Percentiles rank a stretch among this genome's conserved stretches.
Evolutionary conservation across 495 filamentous ascomycete species (phyloP).

Genomic region (Podospora anserina): DNA sequence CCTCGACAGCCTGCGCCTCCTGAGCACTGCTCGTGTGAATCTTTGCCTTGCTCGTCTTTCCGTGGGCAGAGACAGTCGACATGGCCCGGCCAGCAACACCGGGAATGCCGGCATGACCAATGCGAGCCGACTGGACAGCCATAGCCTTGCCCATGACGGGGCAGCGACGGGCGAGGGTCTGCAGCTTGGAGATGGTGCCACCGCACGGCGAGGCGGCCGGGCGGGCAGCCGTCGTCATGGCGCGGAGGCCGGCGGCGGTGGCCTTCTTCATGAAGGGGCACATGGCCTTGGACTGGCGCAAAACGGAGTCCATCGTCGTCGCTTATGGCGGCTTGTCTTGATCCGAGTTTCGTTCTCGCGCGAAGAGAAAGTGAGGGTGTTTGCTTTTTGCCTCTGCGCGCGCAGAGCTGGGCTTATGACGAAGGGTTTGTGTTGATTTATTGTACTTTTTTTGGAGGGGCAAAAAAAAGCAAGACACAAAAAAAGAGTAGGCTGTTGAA

Average conservation of each 20-base stretch:
- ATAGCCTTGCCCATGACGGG: conserved; percentile 98
- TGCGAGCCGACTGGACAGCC: conserved; percentile 71
- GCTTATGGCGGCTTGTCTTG: not conserved
- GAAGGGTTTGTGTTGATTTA: not conserved
- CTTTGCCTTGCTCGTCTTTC: conserved; percentile 59
- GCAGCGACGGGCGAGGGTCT: conserved; percentile 90
- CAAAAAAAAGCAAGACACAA: not conserved
- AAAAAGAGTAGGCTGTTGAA: not conserved
- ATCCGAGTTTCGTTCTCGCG: not conserved
- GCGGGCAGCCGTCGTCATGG: conserved; percentile 77
- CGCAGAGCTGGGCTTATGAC: not conserved
- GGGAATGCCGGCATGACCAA: conserved; percentile 33
- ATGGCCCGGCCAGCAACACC: conserved; percentile 38
- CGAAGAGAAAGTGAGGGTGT: not conserved
- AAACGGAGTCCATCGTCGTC: conserved; percentile 77
- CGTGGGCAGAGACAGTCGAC: conserved; percentile 44
- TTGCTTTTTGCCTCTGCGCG: not conserved
- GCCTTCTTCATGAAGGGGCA: conserved; percentile 97
- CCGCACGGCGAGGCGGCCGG: conserved; percentile 69
- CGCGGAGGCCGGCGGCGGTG: conserved; percentile 81
- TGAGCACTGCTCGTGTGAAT: conserved; percentile 75
- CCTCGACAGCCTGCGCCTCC: conserved; percentile 68
- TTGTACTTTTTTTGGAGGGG: conserved; percentile 5
- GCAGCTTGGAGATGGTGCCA: conserved; percentile 94
- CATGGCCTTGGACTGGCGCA: conserved; percentile 90